Base-by-base conservation (phyloP, 23 red algal species). In the Gracilariopsis chorda region DNA sequence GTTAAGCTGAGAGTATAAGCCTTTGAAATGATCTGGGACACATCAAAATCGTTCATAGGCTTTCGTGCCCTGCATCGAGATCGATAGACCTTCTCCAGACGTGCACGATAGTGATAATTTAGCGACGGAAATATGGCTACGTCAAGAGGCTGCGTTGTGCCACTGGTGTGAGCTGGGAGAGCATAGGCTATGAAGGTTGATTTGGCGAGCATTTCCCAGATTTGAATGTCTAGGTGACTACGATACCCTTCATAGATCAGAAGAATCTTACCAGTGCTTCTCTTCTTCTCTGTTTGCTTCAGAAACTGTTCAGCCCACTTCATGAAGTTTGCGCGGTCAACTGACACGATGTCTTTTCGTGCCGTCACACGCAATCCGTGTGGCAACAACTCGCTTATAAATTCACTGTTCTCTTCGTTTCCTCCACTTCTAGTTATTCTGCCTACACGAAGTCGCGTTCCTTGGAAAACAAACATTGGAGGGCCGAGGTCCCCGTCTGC, bases 111-210 rank as follows among this genome's bases (percentile, higher is more conserved):
- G 24, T 44, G 41, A n/a, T n/a, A n/a, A 43, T 84, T 65, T 5
- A 65, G 11, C 13, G 80, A 19, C 4, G 45, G 33, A 67, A 88
- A 77, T 10, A 77, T 39, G n/a, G 13, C 68, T 25, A 75, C 36
- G 44, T 88, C 84, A 21, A 88, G 37, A 7, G 84, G 84, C 68
- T 88, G 84, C 14, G 64, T 88, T 1, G 35, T 76, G n/a, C n/a
- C n/a, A n/a, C n/a, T n/a, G n/a, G n/a, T n/a, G n/a, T n/a, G n/a
- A n/a, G n/a, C n/a, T n/a, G 65, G 84, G 23, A 88, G 69, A 72
- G 67, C 36, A 46, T 88, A 88, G 29, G 24, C 84, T 30, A 88
- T 77, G 1, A 88, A 37, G 41, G 56, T 49, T 1, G 68, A 51
- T 3, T 23, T n/a, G 17, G 34, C 64, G 41, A 88, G 60, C 27